Base-by-base conservation (phyloP, 208 protist species). In the Herpetomonas tarakana region DNA sequence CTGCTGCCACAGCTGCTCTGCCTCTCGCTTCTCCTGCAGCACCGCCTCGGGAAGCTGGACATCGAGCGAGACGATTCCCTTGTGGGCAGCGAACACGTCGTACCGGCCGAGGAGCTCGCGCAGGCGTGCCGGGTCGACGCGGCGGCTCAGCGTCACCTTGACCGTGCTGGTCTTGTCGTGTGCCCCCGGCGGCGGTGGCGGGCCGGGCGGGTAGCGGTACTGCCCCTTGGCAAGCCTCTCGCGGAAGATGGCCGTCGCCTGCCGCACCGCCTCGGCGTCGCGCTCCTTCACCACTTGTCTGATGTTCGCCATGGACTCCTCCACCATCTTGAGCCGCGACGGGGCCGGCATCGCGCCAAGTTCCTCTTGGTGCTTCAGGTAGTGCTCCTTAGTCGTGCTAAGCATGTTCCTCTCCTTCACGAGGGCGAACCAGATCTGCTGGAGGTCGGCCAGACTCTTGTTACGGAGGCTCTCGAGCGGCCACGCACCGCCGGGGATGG, bases 341-440 rank as follows among this genome's bases (percentile, higher is more conserved):
- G 92, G 89, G 16, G 88, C 86, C 16, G 92, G 92, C 78, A 97
- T 87, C 47, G 88, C 87, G 4, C 92, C 92, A 21, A 97, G 86
- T 45, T 91, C 86, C 58, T 97, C 92, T 53, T 93, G 84, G 55
- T 97, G 92, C 56, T 74, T 74, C 30, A 93, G 71, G 65, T 97
- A 95, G 71, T 95, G 89, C 62, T 84, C 76, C 59, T 89, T 88
- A 44, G 72, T 80, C 16, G 83, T 88, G 52, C 62, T 58, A 35
- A 98, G 74, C 84, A 95, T 96, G 71, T 97, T 97, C 65, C 87
- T 82, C 72, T 98, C 94, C 71, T 94, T 97, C 39, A 96, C 26
- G 21, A 97, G 67, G 2, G 81, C 41, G 49, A 96, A 87, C 92
- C 94, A 98, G 35, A 98, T 84, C 64, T 93, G 85, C 62, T 97